Evolutionary conservation across 306 rosid genomes (phyloP).

Genomic region (Abrus precatorius): DNA sequence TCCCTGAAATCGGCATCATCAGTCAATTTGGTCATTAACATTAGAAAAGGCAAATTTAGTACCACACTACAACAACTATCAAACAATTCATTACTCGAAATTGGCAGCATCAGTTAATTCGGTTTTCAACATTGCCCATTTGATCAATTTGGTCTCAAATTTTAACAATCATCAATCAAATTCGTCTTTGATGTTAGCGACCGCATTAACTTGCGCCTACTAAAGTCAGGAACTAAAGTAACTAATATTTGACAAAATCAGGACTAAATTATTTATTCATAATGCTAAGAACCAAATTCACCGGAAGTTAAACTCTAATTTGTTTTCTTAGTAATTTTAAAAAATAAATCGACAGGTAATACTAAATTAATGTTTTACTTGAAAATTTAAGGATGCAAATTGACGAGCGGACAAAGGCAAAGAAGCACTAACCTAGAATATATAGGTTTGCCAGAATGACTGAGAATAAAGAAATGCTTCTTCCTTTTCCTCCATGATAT

Average conservation of each 20-base stretch:
- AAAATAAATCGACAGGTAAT: background rate
- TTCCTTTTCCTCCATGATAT: constrained; percentile 97
- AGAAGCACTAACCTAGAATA: constrained; percentile 79
- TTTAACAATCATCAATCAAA: background rate
- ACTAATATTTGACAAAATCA: background rate
- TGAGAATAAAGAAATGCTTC: constrained; percentile 92
- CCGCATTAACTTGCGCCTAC: background rate
- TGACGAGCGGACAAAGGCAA: background rate
- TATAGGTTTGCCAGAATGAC: constrained; percentile 96
- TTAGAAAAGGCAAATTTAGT: no score
- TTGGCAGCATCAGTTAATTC: background rate
- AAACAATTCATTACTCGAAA: background rate
- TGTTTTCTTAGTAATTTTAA: no score
- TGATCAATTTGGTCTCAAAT: background rate
- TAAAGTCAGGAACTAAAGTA: background rate
- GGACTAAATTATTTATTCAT: background rate
- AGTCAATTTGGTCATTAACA: background rate
- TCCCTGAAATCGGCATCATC: background rate
- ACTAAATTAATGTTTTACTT: background rate
- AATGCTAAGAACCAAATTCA: background rate
- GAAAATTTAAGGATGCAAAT: background rate
- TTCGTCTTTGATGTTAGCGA: background rate
- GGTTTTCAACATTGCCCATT: background rate
- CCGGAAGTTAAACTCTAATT: no score
- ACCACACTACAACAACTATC: background rate